phyloP scores from a whole-genome alignment of 345 rosid species.

The Dipteronia sinensis region DNA sequence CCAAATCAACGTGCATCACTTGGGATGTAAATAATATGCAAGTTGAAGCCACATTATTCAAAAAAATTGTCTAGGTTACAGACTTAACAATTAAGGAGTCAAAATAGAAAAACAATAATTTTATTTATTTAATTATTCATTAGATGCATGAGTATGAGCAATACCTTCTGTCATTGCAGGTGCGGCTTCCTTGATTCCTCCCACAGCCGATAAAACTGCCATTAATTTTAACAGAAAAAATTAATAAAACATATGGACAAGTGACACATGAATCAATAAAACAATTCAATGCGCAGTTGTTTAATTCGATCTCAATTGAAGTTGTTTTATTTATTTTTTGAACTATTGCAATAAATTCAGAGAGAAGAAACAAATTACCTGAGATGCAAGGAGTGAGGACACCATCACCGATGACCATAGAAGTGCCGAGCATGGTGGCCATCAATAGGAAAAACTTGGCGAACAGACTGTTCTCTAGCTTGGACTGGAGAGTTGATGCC shows the following conservation, averaged over 20 bases:
- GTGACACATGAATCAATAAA: neutral
- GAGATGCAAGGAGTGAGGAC: slow-evolving; percentile 63
- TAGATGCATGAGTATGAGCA: neutral
- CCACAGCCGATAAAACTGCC: slow-evolving; percentile 56
- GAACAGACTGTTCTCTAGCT: slow-evolving; percentile 34
- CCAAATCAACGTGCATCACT: slow-evolving; percentile 42
- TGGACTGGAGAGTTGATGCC: slow-evolving; percentile 37
- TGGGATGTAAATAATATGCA: neutral
- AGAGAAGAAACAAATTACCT: slow-evolving; percentile 17
- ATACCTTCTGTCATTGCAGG: slow-evolving; percentile 32
- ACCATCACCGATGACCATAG: slow-evolving; percentile 71
- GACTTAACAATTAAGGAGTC: neutral
- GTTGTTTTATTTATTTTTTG: too few relatives aligned
- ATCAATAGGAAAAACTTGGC: slow-evolving; percentile 43
- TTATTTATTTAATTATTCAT: neutral
- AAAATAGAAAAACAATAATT: neutral
- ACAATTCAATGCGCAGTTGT: neutral
- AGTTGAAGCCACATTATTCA: neutral
- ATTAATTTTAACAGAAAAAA: neutral
- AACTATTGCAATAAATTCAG: too few relatives aligned
- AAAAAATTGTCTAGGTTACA: neutral
- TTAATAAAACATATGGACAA: too few relatives aligned
- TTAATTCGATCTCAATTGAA: too few relatives aligned
- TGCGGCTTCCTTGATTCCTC: slow-evolving; percentile 45
- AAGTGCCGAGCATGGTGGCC: slow-evolving; percentile 53